phyloP scores from a whole-genome alignment of 495 filamentous ascomycete genomes.

The Podospora pseudoanserina region DNA sequence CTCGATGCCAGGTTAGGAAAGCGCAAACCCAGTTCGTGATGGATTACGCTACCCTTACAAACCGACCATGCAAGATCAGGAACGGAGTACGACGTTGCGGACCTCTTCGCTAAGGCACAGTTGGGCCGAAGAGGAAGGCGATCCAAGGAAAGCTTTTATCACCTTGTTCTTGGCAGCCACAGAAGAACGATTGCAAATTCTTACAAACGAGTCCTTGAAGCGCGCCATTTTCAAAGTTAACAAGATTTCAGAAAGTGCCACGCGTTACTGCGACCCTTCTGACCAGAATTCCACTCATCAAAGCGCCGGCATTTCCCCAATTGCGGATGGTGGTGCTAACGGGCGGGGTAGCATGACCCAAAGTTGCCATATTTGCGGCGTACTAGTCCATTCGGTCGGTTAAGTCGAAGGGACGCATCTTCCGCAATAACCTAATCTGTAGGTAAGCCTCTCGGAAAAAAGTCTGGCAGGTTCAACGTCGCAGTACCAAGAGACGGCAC shows the following conservation, averaged over 20 bases:
- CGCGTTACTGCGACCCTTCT: background rate
- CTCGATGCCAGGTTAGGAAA: background rate
- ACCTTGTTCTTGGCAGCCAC: background rate
- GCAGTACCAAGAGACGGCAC: background rate
- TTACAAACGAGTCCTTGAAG: background rate
- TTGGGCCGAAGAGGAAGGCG: background rate
- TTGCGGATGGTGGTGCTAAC: background rate
- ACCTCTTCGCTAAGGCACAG: constrained; percentile 1
- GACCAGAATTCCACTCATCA: background rate
- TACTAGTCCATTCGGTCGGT: background rate
- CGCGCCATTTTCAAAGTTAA: background rate
- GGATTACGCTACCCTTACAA: constrained; percentile 2
- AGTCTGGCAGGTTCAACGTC: background rate
- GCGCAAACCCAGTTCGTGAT: background rate
- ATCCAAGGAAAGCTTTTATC: background rate
- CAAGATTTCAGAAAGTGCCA: background rate
- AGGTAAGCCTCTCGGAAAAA: background rate
- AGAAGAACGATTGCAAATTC: background rate
- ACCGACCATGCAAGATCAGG: constrained; percentile 1
- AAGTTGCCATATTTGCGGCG: background rate
- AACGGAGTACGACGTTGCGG: background rate
- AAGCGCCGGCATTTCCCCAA: background rate
- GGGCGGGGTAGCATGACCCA: constrained; percentile 4
- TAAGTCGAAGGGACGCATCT: background rate
- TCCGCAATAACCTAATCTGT: constrained; percentile 1